Percentiles rank a stretch among this genome's conserved stretches.
Evolutionary conservation across 2,329 filamentous ascomycete genomes (phyloP).

Genomic region (Fusarium papillatum): DNA sequence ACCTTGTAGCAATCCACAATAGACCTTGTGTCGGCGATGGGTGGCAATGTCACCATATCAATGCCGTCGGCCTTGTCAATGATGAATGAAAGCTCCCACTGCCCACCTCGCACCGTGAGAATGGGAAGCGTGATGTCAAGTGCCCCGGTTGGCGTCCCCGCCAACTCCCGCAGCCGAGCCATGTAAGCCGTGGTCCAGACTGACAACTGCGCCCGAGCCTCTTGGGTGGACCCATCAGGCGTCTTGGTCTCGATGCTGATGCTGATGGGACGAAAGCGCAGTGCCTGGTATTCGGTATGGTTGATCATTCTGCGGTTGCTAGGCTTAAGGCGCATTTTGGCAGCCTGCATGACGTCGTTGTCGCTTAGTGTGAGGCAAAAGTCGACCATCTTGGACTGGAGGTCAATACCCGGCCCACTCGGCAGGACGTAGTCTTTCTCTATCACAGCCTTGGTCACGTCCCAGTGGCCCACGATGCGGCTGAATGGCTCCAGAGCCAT

Average conservation of each 20-base stretch:
- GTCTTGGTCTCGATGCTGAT: conserved; percentile 24
- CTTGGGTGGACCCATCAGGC: conserved; percentile 6
- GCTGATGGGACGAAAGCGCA: conserved; percentile 10
- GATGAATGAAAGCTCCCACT: conserved; percentile 2
- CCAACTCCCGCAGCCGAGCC: not conserved
- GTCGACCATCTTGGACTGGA: conserved; percentile 10
- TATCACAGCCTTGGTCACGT: conserved; percentile 3
- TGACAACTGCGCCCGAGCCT: conserved; percentile 8
- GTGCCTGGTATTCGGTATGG: conserved; percentile 10
- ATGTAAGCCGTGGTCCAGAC: conserved; percentile 14
- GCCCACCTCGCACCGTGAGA: not conserved
- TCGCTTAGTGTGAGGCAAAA: conserved; percentile 6
- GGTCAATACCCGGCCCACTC: not conserved
- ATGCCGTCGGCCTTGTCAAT: not conserved
- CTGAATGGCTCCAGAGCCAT: not conserved
- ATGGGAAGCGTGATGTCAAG: not conserved
- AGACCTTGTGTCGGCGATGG: conserved; percentile 5
- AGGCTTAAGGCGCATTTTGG: not conserved
- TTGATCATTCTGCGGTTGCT: conserved; percentile 9
- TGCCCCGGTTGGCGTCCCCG: not conserved
- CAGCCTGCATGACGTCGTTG: not conserved
- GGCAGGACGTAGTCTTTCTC: not conserved
- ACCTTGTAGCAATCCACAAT: conserved; percentile 3
- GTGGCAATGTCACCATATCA: not conserved
- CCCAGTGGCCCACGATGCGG: not conserved